Evolutionary conservation across 352 stramenopile genomes (phyloP).

Genomic region (Phytophthora capsici): DNA sequence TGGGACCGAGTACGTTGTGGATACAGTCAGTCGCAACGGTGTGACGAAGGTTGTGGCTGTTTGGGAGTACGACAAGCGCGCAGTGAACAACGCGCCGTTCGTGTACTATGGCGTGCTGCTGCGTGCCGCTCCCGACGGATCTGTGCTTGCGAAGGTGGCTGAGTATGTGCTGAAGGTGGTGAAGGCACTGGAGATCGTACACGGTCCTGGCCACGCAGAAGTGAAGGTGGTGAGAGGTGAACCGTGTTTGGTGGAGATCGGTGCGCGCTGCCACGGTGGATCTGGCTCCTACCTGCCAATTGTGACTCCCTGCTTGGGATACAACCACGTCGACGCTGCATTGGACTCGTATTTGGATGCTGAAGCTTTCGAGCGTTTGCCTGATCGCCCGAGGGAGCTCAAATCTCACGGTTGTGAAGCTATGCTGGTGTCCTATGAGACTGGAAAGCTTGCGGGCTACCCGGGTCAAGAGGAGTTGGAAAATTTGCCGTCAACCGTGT

Average conservation of each 20-base stretch:
- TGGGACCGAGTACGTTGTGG: constrained; percentile 97
- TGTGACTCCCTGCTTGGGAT: constrained; percentile 87
- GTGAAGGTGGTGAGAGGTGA: constrained; percentile 84
- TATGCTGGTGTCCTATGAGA: constrained; percentile 91
- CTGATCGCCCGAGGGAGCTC: constrained; percentile 57
- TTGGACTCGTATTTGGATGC: constrained; percentile 88
- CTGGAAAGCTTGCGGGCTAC: constrained; percentile 82
- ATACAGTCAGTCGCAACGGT: constrained; percentile 94
- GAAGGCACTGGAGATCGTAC: constrained; percentile 82
- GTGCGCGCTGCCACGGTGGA: constrained; percentile 93
- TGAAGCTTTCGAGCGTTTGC: constrained; percentile 59
- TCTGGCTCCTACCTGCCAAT: constrained; percentile 94
- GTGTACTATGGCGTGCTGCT: constrained; percentile 94
- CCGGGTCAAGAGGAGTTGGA: constrained; percentile 89
- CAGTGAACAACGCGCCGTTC: constrained; percentile 92
- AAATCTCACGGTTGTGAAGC: constrained; percentile 91
- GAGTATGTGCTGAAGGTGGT: constrained; percentile 80
- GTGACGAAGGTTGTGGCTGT: constrained; percentile 95
- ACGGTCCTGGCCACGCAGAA: constrained; percentile 88
- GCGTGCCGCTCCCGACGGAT: constrained; percentile 50
- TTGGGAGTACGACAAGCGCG: constrained; percentile 98
- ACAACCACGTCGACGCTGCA: constrained; percentile 93
- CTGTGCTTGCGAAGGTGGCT: constrained; percentile 52
- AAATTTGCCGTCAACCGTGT: constrained; percentile 88
- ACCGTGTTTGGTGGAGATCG: constrained; percentile 96